phyloP scores from a whole-genome alignment of 768 basidiomycete species.

The Russula compacta region DNA sequence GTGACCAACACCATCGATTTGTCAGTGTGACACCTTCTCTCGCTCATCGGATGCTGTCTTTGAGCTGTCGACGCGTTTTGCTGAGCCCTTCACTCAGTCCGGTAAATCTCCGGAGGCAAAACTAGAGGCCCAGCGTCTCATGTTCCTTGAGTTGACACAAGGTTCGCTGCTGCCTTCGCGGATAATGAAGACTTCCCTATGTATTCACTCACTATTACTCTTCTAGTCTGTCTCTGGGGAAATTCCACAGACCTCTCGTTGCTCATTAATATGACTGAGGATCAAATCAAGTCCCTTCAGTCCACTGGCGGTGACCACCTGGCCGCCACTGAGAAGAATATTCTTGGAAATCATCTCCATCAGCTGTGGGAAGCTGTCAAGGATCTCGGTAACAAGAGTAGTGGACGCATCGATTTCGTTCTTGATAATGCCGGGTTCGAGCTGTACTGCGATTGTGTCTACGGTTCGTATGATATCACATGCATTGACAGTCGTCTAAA shows the following conservation, averaged over 20 bases:
- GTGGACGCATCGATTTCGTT: conserved; percentile 48
- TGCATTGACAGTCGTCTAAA: neutral
- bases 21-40: conserved; percentile 87
- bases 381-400: conserved; percentile 33
- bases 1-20: neutral
- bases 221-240: conserved; percentile 88
- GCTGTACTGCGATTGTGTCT: conserved; percentile 79
- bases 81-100: conserved; percentile 65
- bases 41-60: conserved; percentile 89
- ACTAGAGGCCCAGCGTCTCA: conserved; percentile 64
- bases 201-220: neutral
- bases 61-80: conserved; percentile 87
- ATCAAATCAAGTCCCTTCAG: conserved; percentile 93
- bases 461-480: conserved; percentile 41
- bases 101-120: conserved; percentile 43
- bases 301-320: conserved; percentile 94
- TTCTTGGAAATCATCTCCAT: conserved; percentile 75
- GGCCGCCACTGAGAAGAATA: conserved; percentile 93
- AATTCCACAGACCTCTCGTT: conserved; percentile 94
- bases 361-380: conserved; percentile 69
- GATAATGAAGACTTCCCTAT: neutral
- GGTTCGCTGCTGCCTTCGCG: conserved; percentile 33
- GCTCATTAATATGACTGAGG: conserved; percentile 95
- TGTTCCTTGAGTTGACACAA: conserved; percentile 92
- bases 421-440: conserved; percentile 87